These are phyloP conservation scores for Aspergillus baeticus DNA, from an alignment of 495 filamentous ascomycete species.

Conservation along the genomic window DNA sequence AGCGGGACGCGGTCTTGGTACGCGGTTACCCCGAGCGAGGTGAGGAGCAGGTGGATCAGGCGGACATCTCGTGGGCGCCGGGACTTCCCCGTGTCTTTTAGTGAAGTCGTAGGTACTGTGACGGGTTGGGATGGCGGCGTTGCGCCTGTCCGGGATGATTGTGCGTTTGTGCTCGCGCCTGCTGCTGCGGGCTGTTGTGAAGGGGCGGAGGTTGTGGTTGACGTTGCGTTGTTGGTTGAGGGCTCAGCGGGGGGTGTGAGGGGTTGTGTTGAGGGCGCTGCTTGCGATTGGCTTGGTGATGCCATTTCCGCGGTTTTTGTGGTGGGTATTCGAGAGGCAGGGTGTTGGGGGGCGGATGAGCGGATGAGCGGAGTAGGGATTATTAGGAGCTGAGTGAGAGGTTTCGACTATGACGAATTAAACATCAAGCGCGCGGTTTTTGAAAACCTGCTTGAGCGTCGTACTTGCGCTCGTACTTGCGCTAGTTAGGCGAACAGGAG, in stretches of 20 bases:
- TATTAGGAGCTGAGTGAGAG: too few relatives aligned
- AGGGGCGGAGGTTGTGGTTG: constrained; percentile 15
- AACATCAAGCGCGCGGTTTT: background rate
- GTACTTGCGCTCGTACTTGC: background rate
- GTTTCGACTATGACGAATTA: background rate
- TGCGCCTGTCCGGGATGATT: constrained; percentile 13
- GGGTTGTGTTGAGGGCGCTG: constrained; percentile 39
- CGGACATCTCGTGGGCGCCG: constrained; percentile 88
- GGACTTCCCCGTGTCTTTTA: constrained; percentile 58
- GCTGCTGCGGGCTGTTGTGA: constrained; percentile 18
- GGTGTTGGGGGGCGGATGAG: background rate
- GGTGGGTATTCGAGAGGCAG: background rate
- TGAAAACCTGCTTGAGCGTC: background rate
- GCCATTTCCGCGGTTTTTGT: constrained; percentile 30
- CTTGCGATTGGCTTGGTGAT: constrained; percentile 39
- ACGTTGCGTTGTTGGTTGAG: constrained; percentile 17
- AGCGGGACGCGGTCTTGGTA: constrained; percentile 95
- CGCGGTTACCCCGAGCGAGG: constrained; percentile 78
- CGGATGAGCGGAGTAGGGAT: background rate
- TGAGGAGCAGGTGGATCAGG: constrained; percentile 86
- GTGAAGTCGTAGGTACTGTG: constrained; percentile 51
- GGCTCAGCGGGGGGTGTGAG: constrained; percentile 46
- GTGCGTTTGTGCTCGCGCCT: constrained; percentile 18
- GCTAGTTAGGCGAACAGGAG: background rate
- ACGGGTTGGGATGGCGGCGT: constrained; percentile 30